Evolutionary conservation across 2,329 filamentous ascomycete species (phyloP).

Genomic region (Hypoxylon sp.): DNA sequence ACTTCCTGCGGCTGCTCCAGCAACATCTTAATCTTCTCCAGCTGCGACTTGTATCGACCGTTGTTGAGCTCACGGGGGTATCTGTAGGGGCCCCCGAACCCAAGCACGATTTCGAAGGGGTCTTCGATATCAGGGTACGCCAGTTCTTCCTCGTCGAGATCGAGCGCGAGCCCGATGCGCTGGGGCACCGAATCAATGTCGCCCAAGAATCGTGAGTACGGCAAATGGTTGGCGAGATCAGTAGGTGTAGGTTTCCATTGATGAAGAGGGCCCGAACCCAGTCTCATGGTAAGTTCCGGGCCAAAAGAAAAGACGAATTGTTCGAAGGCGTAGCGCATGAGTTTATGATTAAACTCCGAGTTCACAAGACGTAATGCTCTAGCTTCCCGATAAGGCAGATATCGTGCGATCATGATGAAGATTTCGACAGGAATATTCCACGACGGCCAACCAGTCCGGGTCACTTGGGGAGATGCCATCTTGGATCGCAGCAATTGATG

Average conservation of each 20-base stretch:
- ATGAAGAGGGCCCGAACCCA: slow-evolving; percentile 52
- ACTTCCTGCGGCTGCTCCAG: slow-evolving; percentile 73
- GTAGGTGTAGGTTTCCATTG: slow-evolving; percentile 17
- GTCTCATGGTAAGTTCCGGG: slow-evolving; percentile 70
- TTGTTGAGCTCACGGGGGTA: slow-evolving; percentile 74
- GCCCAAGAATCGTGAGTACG: slow-evolving; percentile 64
- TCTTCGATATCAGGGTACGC: slow-evolving; percentile 67
- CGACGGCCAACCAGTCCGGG: slow-evolving; percentile 25
- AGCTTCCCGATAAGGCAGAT: slow-evolving; percentile 58
- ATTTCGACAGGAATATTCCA: slow-evolving; percentile 68
- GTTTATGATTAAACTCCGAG: slow-evolving; percentile 59
- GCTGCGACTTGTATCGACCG: slow-evolving; percentile 60
- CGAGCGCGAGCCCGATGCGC: slow-evolving; percentile 75
- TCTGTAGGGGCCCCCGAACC: slow-evolving; percentile 73
- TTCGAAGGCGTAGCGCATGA: slow-evolving; percentile 70
- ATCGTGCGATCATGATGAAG: slow-evolving; percentile 66
- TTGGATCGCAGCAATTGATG: background rate
- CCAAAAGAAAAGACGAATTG: slow-evolving; percentile 49
- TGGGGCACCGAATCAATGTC: slow-evolving; percentile 70
- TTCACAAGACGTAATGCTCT: slow-evolving; percentile 32
- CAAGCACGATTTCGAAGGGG: slow-evolving; percentile 63
- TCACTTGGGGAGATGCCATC: background rate
- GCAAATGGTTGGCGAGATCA: slow-evolving; percentile 42
- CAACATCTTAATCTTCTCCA: slow-evolving; percentile 70
- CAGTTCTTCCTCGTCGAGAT: slow-evolving; percentile 68